Conservation (phyloP, 306 rosid species). For the Begonia masoniana region DNA sequence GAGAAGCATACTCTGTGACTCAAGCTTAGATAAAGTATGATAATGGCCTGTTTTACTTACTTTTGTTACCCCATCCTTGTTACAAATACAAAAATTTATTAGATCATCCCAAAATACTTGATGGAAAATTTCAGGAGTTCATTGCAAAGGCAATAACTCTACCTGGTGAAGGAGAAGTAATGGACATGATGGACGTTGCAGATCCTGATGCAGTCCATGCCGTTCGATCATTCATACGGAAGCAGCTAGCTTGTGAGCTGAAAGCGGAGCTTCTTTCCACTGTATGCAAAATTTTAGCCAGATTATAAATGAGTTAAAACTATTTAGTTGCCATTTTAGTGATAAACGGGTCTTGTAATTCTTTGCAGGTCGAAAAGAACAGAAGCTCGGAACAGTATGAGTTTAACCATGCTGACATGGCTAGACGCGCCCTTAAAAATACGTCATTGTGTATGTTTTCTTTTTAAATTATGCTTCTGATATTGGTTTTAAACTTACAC, state of each 20-base stretch:
- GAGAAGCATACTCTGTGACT: conserved; percentile 46
- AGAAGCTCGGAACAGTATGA: conserved; percentile 57
- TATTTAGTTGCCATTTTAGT: conserved; percentile 5
- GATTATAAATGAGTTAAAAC: conserved; percentile 1
- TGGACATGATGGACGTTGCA: conserved; percentile 96
- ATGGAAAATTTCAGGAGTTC: conserved; percentile 45
- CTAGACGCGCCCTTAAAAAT: conserved; percentile 93
- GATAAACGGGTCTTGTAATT: conserved; percentile 3
- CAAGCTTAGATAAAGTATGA: conserved; percentile 80
- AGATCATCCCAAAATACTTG: not conserved
- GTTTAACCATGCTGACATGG: conserved; percentile 62
- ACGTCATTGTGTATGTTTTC: conserved; percentile 57
- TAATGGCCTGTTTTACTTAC: not conserved
- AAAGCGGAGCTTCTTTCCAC: conserved; percentile 54
- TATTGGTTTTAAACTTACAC: conserved; percentile 7
- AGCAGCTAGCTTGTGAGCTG: conserved; percentile 75
- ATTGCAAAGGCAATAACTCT: conserved; percentile 86
- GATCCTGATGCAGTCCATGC: conserved; percentile 96
- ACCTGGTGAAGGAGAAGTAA: conserved; percentile 98
- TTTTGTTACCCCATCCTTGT: conserved; percentile 3
- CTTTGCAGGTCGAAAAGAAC: conserved; percentile 58
- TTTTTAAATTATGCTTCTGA: conserved; percentile 10
- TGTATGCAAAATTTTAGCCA: conserved; percentile 23
- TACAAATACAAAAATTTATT: not conserved
- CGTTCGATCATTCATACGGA: conserved; percentile 74